Percentiles rank a stretch among this genome's conserved stretches.
These are phyloP conservation scores for Gaeumannomyces sp. DNA, from an alignment of 2,329 filamentous ascomycete species.

Conservation along the genomic window DNA sequence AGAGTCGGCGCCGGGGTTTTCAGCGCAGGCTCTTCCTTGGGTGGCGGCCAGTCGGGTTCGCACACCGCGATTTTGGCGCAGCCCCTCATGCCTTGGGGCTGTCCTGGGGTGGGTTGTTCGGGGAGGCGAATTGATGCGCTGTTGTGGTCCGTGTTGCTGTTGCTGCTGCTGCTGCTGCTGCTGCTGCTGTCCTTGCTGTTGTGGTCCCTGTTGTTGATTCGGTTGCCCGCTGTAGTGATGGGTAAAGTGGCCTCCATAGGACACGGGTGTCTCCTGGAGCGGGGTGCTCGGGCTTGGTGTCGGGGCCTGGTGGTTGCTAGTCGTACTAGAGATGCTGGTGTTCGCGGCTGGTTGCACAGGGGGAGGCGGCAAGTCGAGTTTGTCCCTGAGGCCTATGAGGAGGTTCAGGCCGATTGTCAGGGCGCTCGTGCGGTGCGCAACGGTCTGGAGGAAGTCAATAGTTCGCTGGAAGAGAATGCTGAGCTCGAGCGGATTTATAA, in stretches of 20 bases:
- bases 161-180: too few species aligned
- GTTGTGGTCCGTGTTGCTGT: not conserved
- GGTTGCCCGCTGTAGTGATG: not conserved
- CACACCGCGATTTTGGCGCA: not conserved
- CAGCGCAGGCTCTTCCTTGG: not conserved
- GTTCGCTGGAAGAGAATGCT: constrained; percentile 62
- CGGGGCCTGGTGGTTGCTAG: not conserved
- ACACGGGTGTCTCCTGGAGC: not conserved
- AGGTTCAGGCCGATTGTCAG: constrained; percentile 70
- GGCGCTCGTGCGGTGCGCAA: constrained; percentile 67
- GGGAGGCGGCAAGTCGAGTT: constrained; percentile 17
- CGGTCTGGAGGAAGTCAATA: constrained; percentile 66
- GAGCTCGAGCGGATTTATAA: constrained; percentile 52
- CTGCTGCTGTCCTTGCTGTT: too few species aligned
- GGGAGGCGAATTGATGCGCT: not conserved
- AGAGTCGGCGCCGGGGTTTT: not conserved
- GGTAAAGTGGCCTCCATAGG: not conserved
- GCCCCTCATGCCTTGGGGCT: not conserved
- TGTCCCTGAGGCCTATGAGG: constrained; percentile 49
- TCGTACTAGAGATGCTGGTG: constrained; percentile 10
- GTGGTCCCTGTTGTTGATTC: not conserved
- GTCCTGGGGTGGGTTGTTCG: not conserved
- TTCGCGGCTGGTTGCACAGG: not conserved
- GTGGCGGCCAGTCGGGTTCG: not conserved
- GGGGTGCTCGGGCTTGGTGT: not conserved